Evolutionary conservation across 2,329 filamentous ascomycete genomes (phyloP), one percentile per base, ranked within the genome.

Genomic region (Trichoderma endophyticum): DNA sequence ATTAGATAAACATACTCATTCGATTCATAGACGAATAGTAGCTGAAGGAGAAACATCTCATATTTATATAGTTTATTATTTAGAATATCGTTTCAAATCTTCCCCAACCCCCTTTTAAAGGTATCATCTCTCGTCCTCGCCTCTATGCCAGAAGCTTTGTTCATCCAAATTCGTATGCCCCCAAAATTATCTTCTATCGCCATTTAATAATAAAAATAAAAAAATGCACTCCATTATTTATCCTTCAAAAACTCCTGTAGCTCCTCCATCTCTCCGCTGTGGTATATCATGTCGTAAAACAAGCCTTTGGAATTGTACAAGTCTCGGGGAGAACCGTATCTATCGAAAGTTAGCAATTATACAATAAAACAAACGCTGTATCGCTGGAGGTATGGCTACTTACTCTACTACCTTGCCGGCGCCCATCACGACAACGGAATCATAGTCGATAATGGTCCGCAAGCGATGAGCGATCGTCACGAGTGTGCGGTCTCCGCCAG

Each of bases 391-490:
- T 7, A 7, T 18, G n/a, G 12, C 21, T 43, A 77, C 82, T 78
- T 82, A 86, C 84, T 90, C 87, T 11, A 87, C 75, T 7, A 90
- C 86, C 34, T 80, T 80, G 0, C 88, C 88, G 0, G 82, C 84
- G 8, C 83, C 84, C 85, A 90, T 85, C 18, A 90, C 87, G 3
- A 90, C 83, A 1, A 90, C 83, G 34, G 82, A 82, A 75, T 90
- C 87, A 73, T 88, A 89, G 77, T 90, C 87, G 71, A 88, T 85
- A 67, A 90, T 88, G 0, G 88, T 90, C 56, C 85, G 81, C 62
- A 90, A 78, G 5, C 87, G 83, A 77, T 90, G 88, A 7, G 87
- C 87, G 73, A 90, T 88, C 3, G 87, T 88, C 24, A 90, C 84
- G 4, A 89, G 81, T 11, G 88, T 89, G 28, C 86, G 82, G 30